A percentile compares a stretch with the other conserved stretches of the same genome.
These are phyloP conservation scores for Wickerhamomyces chaumierensis DNA, from an alignment of 805 yeast species.

Conservation along the genomic window DNA sequence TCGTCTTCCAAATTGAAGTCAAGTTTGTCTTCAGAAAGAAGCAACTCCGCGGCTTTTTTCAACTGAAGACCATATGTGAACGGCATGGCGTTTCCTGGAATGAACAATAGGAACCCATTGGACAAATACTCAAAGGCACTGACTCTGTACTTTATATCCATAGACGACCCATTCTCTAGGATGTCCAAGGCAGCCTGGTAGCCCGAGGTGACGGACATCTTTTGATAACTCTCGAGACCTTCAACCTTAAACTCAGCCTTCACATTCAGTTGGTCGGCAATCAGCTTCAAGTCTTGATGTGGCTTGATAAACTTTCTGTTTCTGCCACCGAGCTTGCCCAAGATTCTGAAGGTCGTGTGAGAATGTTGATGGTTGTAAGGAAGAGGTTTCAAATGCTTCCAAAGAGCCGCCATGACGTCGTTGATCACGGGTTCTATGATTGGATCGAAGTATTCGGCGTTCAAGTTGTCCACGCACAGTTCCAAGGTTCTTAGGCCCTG, in stretches of 20 bases:
- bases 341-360: slow-evolving; percentile 83
- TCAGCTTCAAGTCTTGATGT: slow-evolving; percentile 50
- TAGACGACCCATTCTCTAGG: slow-evolving; percentile 52
- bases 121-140: slow-evolving; percentile 71
- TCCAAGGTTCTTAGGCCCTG: slow-evolving; percentile 94
- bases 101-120: slow-evolving; percentile 53
- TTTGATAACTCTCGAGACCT: slow-evolving; percentile 50
- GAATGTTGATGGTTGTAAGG: slow-evolving; percentile 94
- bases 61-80: slow-evolving; percentile 31
- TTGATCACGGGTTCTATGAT: slow-evolving; percentile 93
- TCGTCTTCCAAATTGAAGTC: slow-evolving; percentile 24
- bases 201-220: slow-evolving; percentile 77
- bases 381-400: slow-evolving; percentile 83
- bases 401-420: slow-evolving; percentile 86
- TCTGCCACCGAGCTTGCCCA: slow-evolving; percentile 95
- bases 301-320: slow-evolving; percentile 78
- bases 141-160: slow-evolving; percentile 51
- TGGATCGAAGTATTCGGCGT: slow-evolving; percentile 95
- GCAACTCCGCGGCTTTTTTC: slow-evolving; percentile 34
- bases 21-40: slow-evolving; percentile 26
- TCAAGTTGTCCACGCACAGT: slow-evolving; percentile 88
- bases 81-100: slow-evolving; percentile 33
- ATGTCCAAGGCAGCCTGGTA: slow-evolving; percentile 67
- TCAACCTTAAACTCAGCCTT: slow-evolving; percentile 59
- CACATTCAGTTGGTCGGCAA: slow-evolving; percentile 49